A percentile compares a stretch with the other conserved stretches of the same genome.
phyloP scores from a whole-genome alignment of 164 flowering plant species.

The Santalum album region DNA sequence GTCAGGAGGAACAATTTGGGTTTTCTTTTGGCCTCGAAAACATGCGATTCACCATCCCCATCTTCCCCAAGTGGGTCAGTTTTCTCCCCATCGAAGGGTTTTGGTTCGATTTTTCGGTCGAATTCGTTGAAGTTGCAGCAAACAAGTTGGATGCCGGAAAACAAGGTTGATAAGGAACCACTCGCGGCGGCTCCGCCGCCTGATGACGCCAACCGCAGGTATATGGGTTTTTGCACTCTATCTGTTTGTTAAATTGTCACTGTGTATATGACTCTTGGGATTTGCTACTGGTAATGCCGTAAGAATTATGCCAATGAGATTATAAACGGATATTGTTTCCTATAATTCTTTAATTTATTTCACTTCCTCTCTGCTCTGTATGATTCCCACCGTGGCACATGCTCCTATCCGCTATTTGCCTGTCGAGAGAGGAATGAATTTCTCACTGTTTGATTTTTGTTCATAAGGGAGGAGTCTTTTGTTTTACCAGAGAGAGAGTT shows the following conservation, averaged over 20 bases:
- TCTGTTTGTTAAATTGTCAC: too few species aligned
- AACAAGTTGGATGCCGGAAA: slow-evolving; percentile 6
- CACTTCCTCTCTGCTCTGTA: too few species aligned
- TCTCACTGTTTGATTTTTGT: not conserved
- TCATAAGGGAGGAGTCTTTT: slow-evolving; percentile 12
- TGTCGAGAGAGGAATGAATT: not conserved
- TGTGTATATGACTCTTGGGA: too few species aligned
- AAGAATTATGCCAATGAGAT: too few species aligned
- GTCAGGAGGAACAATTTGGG: slow-evolving; percentile 12
- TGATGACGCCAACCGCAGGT: not conserved
- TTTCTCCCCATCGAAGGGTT: slow-evolving; percentile 13
- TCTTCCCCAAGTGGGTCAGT: slow-evolving; percentile 16
- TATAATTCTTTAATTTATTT: too few species aligned
- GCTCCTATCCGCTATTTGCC: too few species aligned
- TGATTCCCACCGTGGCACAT: too few species aligned
- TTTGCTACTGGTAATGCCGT: too few species aligned
- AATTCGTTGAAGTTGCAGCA: not conserved
- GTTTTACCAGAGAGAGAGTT: slow-evolving; percentile 32
- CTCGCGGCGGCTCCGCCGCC: not conserved
- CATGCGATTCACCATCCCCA: slow-evolving; percentile 15
- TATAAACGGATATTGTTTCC: too few species aligned
- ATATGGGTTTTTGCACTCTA: too few species aligned
- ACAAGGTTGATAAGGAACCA: slow-evolving; percentile 2
- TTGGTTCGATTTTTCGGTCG: slow-evolving; percentile 1
- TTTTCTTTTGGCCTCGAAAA: slow-evolving; percentile 1